Evolutionary conservation across 768 basidiomycete genomes (phyloP), one percentile per base, ranked within the genome.

Genomic region (Lactarius psammicola): DNA sequence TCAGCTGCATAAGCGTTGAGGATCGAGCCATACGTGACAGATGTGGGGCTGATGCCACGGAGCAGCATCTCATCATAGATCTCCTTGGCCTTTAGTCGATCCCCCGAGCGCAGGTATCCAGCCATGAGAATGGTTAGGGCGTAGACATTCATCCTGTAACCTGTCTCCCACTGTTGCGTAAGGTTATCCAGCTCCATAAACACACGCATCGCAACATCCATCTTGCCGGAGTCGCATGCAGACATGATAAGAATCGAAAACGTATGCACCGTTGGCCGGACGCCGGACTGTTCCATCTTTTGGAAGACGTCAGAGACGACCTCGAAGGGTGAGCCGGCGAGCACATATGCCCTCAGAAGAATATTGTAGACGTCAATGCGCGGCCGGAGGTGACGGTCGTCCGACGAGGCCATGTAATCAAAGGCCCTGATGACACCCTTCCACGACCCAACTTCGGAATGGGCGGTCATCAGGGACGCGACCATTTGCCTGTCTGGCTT

Each of bases 361-460:
- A 85, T 85, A 74, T 94, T 94, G 75, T 86, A 88, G 59, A 88
- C 81, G 57, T 85, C 82, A 72, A 89, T 81, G 49, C 82, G 78
- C 44, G 86, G 77, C 59, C 78, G 74, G 51, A 79, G 74, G 49
- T 78, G 73, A 61, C 78, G 75, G 61, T 69, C 57, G 13, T 73
- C 71, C 33, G 78, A 73, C 40, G 77, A 70, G 42, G 76, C 74
- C 54, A 92, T 77, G 68, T 83, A 85, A 68, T 88, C 84, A 72
- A 89, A 96, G 15, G 86, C 78, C 28, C 83, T 81, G 64, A 93
- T 80, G 23, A 88, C 92, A 30, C 87, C 87, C 54, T 78, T 75
- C 92, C 93, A 97, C 13, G 87, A 86, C 2, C 89, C 91, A 2
- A 86, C 82, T 71, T 91, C 86, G 57, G 92, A 88, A 72, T 95